Base-by-base conservation (phyloP, 345 rosid species). In the Murraya paniculata region DNA sequence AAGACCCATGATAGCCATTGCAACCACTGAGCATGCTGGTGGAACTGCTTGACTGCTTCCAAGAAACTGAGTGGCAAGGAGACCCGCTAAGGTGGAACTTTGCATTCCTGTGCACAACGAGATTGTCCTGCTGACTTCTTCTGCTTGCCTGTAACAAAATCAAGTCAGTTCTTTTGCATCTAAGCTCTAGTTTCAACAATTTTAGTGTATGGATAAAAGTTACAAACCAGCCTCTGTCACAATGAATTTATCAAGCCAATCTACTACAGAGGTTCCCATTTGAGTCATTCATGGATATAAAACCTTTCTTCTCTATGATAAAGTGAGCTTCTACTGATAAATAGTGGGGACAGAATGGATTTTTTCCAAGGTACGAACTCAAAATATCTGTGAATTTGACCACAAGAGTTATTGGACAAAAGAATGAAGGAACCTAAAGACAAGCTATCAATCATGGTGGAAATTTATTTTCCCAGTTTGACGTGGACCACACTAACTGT, bases 31-130 rank as follows among this genome's bases (percentile, higher is more conserved):
- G 85, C 96, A 93, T 14, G 99, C 99, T 16, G 99, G 85, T 25
- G 98, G 98, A 68, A 92, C 99, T 2, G 98, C 97, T 85, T 95
- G 97, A 80, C 89, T 90, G 73, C 95, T 88, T 45, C 96, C 94
- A 7, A 95, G 96, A 86, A 95, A 93, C 58, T 95, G 94, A 7
- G 87, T 85, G 22, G 98, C 96, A 21, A 95, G 93, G 25, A 93
- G 98, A 11, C 97, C 98, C 1, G 99, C 99, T 36, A 95, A 76
- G 19, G 98, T 95, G 3, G 99, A 93, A 86, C 98, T 95, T 74
- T 95, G 98, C 99, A 93, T 93, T 81, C 97, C 99, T 2, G 98
- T 92, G 85, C 99, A 93, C 62, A 95, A 84, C 1, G 99, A 95
- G 79, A 95, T 87, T 4, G 97, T 95, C 82, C 94, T 78, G 90